phyloP scores from a whole-genome alignment of 441 rosid genomes.

The Populus hybrid region DNA sequence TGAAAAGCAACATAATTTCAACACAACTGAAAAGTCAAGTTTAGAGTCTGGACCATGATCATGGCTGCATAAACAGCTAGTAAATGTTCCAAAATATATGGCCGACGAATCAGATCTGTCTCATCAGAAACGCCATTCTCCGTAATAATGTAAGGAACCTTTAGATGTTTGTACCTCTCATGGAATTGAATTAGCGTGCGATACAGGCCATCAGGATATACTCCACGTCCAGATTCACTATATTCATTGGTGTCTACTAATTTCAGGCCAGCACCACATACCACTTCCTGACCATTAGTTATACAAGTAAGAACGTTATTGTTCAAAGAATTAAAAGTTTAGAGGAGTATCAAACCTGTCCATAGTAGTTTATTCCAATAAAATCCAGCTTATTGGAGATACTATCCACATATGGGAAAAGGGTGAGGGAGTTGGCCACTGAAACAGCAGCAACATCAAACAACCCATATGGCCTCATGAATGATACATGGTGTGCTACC shows the following conservation, averaged over 20 bases:
- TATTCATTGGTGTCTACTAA: slow-evolving; percentile 92
- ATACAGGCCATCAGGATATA: slow-evolving; percentile 90
- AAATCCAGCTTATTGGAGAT: slow-evolving; percentile 73
- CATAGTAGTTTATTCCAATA: slow-evolving; percentile 94
- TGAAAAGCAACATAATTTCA: slow-evolving; percentile 6
- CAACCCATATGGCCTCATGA: slow-evolving; percentile 86
- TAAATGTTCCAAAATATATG: slow-evolving; percentile 90
- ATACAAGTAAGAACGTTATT: slow-evolving; percentile 9
- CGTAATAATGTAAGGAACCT: slow-evolving; percentile 72
- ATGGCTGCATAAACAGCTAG: slow-evolving; percentile 88
- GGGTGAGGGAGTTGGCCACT: slow-evolving; percentile 68
- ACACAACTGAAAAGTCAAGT: slow-evolving; percentile 20
- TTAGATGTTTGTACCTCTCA: slow-evolving; percentile 77
- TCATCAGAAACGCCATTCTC: slow-evolving; percentile 93
- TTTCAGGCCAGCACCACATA: slow-evolving; percentile 74
- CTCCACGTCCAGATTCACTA: slow-evolving; percentile 97
- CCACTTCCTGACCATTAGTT: slow-evolving; percentile 64
- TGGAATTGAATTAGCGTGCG: slow-evolving; percentile 74
- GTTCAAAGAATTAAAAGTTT: not conserved
- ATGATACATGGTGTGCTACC: slow-evolving; percentile 90
- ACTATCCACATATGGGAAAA: slow-evolving; percentile 73
- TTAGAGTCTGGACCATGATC: slow-evolving; percentile 49
- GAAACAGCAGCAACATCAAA: slow-evolving; percentile 87
- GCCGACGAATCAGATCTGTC: slow-evolving; percentile 82
- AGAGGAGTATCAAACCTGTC: slow-evolving; percentile 58